Evolutionary conservation across 2,329 filamentous ascomycete genomes (phyloP), one percentile per base, ranked within the genome.

Genomic region (Endoconidiophora laricicola): DNA sequence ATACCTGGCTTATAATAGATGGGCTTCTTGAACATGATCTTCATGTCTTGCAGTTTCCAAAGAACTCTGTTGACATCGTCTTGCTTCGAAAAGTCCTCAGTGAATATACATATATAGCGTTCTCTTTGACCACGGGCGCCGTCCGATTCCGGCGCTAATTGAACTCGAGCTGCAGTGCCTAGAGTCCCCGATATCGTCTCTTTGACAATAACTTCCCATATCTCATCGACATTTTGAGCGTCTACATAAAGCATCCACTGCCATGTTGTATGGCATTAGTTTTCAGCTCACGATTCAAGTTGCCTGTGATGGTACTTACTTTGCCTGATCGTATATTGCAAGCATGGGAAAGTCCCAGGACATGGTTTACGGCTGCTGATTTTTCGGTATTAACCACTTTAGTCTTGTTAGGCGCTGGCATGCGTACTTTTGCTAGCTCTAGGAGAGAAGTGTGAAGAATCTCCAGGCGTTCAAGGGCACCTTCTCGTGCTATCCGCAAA

Each of bases 1-100:
- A 69, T 60, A 72, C 82, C 80, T 57, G 74, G 74, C 60, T 93
- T 93, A 66, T 93, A 94, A 61, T 85, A 90, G 46, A 91, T 78
- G 1, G 69, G 65, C 43, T 65, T 63, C 18, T 60, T 53, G 33
- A 67, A 67, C 46, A 81, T 68, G 37, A 91, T 64, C 6, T 72
- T 77, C 52, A 87, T 66, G 50, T 78, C 68, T 46, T 72, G 71
- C 54, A 93, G 62, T 55, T 68, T 72, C 52, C 68, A 60, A 38
- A 90, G 65, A 3, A 93, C 82, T 41, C 82, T 71, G 24, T 69
- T 70, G 4, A 93, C 73, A 59, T 93, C 85, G 3, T 70, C 66
- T 47, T 66, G 69, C 59, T 93, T 78, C 24, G 67, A 67, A 59
- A 87, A 91, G 61, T 94, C 78, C 40, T 69, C 66, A 4, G 85